Conservation (phyloP, 305 asterid species). For the Solanum chacoense region DNA sequence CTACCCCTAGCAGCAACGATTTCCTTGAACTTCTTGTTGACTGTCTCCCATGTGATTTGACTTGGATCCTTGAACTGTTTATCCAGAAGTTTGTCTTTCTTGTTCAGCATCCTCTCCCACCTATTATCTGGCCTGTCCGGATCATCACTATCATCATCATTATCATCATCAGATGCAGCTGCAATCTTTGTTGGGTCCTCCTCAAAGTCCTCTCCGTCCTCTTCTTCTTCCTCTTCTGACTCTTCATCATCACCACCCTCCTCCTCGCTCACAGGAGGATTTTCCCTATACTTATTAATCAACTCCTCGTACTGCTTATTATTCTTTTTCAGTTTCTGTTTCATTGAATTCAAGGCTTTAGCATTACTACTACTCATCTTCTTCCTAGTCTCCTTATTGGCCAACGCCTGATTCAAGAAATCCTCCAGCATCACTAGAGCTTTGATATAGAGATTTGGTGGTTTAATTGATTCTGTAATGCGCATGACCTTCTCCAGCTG, state of each 20-base stretch:
- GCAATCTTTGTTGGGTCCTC: conserved; percentile 29
- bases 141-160: conserved; percentile 27
- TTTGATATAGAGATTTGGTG: conserved; percentile 70
- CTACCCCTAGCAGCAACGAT: conserved; percentile 81
- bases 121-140: conserved; percentile 32
- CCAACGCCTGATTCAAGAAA: conserved; percentile 62
- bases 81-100: conserved; percentile 87
- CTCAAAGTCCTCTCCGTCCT: conserved; percentile 30
- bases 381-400: conserved; percentile 91
- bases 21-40: conserved; percentile 87
- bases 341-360: conserved; percentile 91
- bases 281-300: conserved; percentile 69
- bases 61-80: conserved; percentile 87
- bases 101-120: conserved; percentile 81
- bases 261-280: conserved; percentile 74
- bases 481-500: conserved; percentile 87
- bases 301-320: conserved; percentile 75
- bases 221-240: conserved; percentile 47
- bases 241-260: conserved; percentile 40
- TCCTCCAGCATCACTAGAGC: conserved; percentile 94
- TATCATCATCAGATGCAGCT: conserved; percentile 31
- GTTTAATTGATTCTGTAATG: conserved; percentile 50
- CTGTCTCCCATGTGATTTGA: conserved; percentile 90
- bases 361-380: conserved; percentile 97
- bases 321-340: conserved; percentile 88